Evolutionary conservation across 164 flowering plant species (phyloP).

Genomic region (Chimonanthus praecox): DNA sequence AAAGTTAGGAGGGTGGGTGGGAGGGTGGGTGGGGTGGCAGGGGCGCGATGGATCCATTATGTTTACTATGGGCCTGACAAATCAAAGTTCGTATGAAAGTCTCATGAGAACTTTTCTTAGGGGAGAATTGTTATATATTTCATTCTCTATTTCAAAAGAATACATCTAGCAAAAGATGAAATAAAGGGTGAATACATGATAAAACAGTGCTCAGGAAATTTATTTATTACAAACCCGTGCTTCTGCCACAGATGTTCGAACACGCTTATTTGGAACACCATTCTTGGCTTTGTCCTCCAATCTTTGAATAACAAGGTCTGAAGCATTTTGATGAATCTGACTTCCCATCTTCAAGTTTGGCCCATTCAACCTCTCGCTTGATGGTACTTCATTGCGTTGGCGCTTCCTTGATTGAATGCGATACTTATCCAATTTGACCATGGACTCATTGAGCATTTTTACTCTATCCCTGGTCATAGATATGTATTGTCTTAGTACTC

Average conservation of each 20-base stretch:
- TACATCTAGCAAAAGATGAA: constrained; percentile 2
- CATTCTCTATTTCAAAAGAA: no score
- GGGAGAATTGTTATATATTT: no score
- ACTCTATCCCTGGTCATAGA: constrained; percentile 50
- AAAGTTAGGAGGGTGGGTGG: no score
- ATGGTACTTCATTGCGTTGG: constrained; percentile 30
- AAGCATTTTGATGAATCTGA: constrained; percentile 41
- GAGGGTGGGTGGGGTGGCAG: no score
- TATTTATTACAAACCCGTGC: constrained; percentile 43
- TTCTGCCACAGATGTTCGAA: constrained; percentile 65
- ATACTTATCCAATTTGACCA: constrained; percentile 46
- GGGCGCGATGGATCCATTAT: no score
- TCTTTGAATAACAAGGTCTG: constrained; percentile 41
- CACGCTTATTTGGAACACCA: constrained; percentile 58
- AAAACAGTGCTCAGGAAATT: background rate
- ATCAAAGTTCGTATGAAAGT: no score
- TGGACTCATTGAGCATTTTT: constrained; percentile 51
- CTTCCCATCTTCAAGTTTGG: constrained; percentile 49
- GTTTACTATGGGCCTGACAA: no score
- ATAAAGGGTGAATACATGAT: constrained; percentile 7
- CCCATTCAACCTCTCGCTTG: constrained; percentile 53
- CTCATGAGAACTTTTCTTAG: no score
- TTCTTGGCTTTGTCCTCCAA: constrained; percentile 59
- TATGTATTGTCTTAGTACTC: constrained; percentile 15
- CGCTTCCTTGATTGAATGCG: constrained; percentile 45